These are phyloP conservation scores for Mycena albidolilacea DNA, from an alignment of 768 basidiomycete species.

Conservation along the genomic window DNA sequence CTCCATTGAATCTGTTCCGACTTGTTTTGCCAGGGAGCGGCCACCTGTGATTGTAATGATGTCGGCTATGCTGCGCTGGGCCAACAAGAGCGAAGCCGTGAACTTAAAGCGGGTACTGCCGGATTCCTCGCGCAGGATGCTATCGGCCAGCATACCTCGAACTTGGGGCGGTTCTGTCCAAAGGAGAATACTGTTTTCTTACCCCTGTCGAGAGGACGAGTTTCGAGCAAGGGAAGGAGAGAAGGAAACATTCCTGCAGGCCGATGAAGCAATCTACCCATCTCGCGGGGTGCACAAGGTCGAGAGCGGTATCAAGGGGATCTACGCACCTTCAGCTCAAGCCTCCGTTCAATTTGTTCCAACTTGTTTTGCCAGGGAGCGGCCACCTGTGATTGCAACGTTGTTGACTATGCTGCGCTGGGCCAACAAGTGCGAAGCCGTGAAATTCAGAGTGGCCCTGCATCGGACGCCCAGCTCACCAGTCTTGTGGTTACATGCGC, in stretches of 20 bases:
- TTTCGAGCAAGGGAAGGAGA: no score
- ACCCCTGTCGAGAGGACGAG: no score
- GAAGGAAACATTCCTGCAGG: neutral
- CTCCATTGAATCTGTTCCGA: no score
- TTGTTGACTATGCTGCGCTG: neutral
- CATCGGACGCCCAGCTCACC: neutral
- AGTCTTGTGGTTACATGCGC: no score
- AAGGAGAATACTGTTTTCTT: no score
- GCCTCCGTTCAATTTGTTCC: no score
- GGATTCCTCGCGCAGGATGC: no score
- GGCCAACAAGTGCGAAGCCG: neutral
- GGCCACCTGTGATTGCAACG: neutral
- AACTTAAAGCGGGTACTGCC: no score
- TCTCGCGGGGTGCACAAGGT: no score
- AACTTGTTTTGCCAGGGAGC: neutral
- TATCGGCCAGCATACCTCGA: no score
- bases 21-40: neutral
- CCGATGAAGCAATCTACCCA: neutral
- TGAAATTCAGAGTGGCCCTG: neutral
- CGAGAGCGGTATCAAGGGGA: neutral
- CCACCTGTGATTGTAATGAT: no score
- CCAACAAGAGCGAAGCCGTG: neutral
- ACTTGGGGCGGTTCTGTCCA: no score
- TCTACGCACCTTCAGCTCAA: neutral
- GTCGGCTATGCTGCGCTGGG: neutral